Conservation (phyloP, 352 stramenopile genomes). For the Globisporangium uncinulatum region DNA sequence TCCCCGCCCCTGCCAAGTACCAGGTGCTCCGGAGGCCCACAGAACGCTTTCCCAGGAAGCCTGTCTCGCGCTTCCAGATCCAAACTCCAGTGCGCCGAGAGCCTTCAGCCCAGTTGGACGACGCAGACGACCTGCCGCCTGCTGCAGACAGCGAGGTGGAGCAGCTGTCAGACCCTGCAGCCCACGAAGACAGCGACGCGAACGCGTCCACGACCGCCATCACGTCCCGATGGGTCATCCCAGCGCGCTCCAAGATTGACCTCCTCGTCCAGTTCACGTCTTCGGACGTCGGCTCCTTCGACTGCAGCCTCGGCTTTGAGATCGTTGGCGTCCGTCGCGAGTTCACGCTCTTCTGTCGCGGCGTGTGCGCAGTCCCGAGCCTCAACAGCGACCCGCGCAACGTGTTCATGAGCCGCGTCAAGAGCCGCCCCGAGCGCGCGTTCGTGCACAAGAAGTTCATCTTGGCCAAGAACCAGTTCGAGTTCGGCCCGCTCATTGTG, state of each 20-base stretch:
- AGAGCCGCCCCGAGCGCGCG: slow-evolving; percentile 52
- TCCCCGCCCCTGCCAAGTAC: slow-evolving; percentile 60
- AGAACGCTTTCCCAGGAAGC: slow-evolving; percentile 54
- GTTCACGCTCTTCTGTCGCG: slow-evolving; percentile 80
- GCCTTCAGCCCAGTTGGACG: slow-evolving; percentile 3
- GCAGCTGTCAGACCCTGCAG: slow-evolving; percentile 5
- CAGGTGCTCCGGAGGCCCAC: slow-evolving; percentile 74
- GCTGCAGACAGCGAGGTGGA: background rate
- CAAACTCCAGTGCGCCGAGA: slow-evolving; percentile 1
- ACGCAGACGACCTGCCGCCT: background rate
- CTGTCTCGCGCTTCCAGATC: slow-evolving; percentile 56
- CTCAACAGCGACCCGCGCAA: slow-evolving; percentile 93
- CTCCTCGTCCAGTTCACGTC: slow-evolving; percentile 84
- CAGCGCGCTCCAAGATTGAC: slow-evolving; percentile 38
- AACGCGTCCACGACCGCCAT: background rate
- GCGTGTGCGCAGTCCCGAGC: slow-evolving; percentile 79
- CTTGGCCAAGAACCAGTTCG: slow-evolving; percentile 82
- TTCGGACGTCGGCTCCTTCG: slow-evolving; percentile 66
- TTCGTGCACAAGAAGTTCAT: slow-evolving; percentile 92
- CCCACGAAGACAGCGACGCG: slow-evolving; percentile 7
- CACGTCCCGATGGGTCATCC: slow-evolving; percentile 72
- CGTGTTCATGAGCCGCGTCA: slow-evolving; percentile 93
- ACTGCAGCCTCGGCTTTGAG: slow-evolving; percentile 87
- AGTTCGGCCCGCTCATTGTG: slow-evolving; percentile 92
- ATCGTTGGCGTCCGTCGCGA: slow-evolving; percentile 83